Evolutionary conservation across 768 basidiomycete genomes (phyloP), one percentile per base, ranked within the genome.

Genomic region (Pholiota conissans): DNA sequence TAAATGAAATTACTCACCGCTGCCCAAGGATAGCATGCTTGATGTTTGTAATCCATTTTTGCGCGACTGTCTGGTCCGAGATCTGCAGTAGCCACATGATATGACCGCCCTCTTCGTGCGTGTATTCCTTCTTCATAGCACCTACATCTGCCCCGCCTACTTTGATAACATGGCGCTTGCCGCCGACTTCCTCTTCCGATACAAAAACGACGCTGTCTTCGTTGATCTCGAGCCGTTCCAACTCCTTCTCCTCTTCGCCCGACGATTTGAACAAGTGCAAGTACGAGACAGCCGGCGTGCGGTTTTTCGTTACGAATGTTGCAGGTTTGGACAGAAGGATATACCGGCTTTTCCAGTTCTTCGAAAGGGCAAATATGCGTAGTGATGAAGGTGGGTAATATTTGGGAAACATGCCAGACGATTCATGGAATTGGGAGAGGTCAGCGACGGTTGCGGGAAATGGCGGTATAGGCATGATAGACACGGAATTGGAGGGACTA

Each of bases 191-290:
- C 50, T 79, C 79, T 46, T 89, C 90, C 0, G 89, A 81, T 20
- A 93, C 82, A 60, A 86, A 91, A 13, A 90, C 87, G 50, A 88
- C 84, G 49, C 85, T 90, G 30, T 88, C 83, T 63, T 89, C 88
- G 57, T 86, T 86, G 62, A 93, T 90, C 65, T 86, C 84, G 30
- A 92, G 71, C 40, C 91, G 76, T 69, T 93, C 89, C 5, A 91
- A 60, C 69, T 93, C 91, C 50, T 74, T 81, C 60, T 90, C 89
- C 18, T 86, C 84, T 9, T 77, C 69, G 10, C 73, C 73, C 3
- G 79, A 61, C 8, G 80, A 76, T 68, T 91, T 90, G 77, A 92
- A 93, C 34, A 93, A 69, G 67, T 93, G 91, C 28, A 92, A 74
- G 65, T 89, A 85, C 14, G 81, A 84, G 22, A 75, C 75, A 13